Percentiles rank a stretch among this genome's conserved stretches.
These are phyloP conservation scores for Sarocladiaceae sp. DNA, from an alignment of 2,329 filamentous ascomycete species.

Conservation along the genomic window DNA sequence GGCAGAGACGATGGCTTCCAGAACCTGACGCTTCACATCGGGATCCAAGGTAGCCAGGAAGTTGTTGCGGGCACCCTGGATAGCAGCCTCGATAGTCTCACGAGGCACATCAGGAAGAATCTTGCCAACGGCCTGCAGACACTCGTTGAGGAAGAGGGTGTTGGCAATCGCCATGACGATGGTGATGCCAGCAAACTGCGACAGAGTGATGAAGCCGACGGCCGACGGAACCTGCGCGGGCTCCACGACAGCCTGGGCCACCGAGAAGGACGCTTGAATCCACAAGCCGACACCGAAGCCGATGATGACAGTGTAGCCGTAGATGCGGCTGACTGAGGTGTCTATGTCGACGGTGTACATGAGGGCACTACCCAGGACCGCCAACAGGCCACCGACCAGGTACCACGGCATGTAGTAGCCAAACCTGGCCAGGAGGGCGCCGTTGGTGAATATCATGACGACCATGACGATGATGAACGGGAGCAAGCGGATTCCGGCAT, in stretches of 20 bases:
- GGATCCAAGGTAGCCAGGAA: slow-evolving; percentile 14
- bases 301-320: slow-evolving; percentile 30
- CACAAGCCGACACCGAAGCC: slow-evolving; percentile 31
- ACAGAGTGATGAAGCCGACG: slow-evolving; percentile 28
- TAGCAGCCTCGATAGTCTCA: not conserved
- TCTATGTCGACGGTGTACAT: slow-evolving; percentile 17
- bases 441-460: slow-evolving; percentile 27
- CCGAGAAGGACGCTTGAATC: slow-evolving; percentile 27
- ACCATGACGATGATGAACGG: slow-evolving; percentile 33
- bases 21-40: not conserved
- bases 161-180: slow-evolving; percentile 27
- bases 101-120: slow-evolving; percentile 10
- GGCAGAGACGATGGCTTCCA: not conserved
- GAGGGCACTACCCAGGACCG: slow-evolving; percentile 25
- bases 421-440: slow-evolving; percentile 24
- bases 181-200: slow-evolving; percentile 25
- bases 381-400: slow-evolving; percentile 25
- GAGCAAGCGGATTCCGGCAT: slow-evolving; percentile 32
- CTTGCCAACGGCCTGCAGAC: slow-evolving; percentile 1
- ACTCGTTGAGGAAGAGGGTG: slow-evolving; percentile 27
- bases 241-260: slow-evolving; percentile 26
- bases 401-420: slow-evolving; percentile 35
- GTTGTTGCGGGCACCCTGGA: slow-evolving; percentile 15
- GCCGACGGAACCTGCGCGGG: slow-evolving; percentile 20
- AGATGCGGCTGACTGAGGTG: slow-evolving; percentile 17